Conservation (phyloP, 129 eudicot species). For the Lonicera japonica region DNA sequence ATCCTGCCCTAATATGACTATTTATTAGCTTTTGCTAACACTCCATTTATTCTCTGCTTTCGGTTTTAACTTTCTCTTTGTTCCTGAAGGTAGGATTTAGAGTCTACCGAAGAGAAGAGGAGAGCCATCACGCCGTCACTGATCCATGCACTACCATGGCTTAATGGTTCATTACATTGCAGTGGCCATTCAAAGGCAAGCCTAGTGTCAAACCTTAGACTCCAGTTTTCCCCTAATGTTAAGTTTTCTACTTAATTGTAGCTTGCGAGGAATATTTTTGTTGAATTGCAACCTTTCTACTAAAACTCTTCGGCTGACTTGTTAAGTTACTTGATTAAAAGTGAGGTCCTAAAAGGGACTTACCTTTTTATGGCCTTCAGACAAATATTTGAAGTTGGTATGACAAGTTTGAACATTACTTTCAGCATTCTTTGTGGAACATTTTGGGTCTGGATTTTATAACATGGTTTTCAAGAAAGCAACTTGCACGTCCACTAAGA, state of each 20-base stretch:
- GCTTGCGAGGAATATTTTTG: conserved; percentile 75
- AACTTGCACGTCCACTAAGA: too few relatives aligned
- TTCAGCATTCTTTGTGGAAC: too few relatives aligned
- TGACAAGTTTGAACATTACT: too few relatives aligned
- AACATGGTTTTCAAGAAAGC: too few relatives aligned
- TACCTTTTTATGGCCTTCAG: background rate
- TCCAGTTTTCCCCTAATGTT: background rate
- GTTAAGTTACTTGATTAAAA: conserved; percentile 28
- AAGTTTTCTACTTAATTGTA: conserved; percentile 18
- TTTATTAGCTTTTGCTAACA: too few relatives aligned
- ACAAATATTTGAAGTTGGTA: too few relatives aligned
- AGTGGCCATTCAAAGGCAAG: conserved; percentile 80
- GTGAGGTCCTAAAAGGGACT: background rate
- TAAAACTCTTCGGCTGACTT: conserved; percentile 43
- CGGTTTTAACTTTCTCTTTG: background rate
- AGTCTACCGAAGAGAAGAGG: conserved; percentile 43
- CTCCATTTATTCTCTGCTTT: background rate
- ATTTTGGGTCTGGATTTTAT: too few relatives aligned
- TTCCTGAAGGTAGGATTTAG: conserved; percentile 54
- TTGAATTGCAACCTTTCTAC: conserved; percentile 57
- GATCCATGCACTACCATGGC: conserved; percentile 54
- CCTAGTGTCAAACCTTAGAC: background rate
- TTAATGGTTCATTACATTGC: conserved; percentile 65
- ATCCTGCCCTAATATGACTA: background rate
- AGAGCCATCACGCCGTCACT: conserved; percentile 43